These are phyloP conservation scores for Vitis rotundifolia DNA, from an alignment of 164 flowering plant species.

Conservation along the genomic window DNA sequence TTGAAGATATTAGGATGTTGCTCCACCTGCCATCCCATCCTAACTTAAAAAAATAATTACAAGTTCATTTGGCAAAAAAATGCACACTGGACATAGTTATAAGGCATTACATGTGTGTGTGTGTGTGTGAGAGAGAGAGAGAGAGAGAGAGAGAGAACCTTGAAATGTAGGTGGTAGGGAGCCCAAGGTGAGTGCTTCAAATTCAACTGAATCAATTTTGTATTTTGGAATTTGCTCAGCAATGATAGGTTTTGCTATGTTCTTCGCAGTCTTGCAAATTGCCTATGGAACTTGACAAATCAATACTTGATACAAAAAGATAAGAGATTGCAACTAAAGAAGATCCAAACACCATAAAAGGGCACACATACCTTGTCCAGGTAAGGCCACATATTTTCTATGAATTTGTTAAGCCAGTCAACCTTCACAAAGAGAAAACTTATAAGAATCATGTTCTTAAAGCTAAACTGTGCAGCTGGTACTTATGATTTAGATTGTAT, in stretches of 20 bases:
- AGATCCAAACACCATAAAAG: not conserved
- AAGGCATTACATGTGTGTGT: not conserved
- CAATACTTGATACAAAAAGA: not conserved
- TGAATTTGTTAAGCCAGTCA: constrained; percentile 94
- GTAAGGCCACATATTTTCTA: constrained; percentile 90
- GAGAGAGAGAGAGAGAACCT: constrained; percentile 43
- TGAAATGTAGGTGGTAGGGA: constrained; percentile 92
- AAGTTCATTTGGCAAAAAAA: not conserved
- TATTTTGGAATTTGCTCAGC: constrained; percentile 94
- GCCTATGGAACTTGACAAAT: constrained; percentile 49
- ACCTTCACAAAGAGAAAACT: constrained; percentile 42
- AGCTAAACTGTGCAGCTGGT: not conserved
- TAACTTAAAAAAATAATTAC: not conserved
- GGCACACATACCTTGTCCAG: constrained; percentile 71
- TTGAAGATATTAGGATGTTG: too few species aligned
- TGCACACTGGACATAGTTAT: not conserved
- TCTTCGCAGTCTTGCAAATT: constrained; percentile 81
- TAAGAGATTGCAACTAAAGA: not conserved
- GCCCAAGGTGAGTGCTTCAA: constrained; percentile 81
- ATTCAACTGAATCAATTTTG: constrained; percentile 90
- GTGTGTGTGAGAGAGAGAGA: not conserved
- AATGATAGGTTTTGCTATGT: constrained; percentile 86
- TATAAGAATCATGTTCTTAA: constrained; percentile 3
- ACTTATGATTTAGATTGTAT: not conserved
- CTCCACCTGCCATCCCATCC: too few species aligned